Conservation (phyloP, 2,329 filamentous ascomycete genomes). For the Penicillium palitans region DNA sequence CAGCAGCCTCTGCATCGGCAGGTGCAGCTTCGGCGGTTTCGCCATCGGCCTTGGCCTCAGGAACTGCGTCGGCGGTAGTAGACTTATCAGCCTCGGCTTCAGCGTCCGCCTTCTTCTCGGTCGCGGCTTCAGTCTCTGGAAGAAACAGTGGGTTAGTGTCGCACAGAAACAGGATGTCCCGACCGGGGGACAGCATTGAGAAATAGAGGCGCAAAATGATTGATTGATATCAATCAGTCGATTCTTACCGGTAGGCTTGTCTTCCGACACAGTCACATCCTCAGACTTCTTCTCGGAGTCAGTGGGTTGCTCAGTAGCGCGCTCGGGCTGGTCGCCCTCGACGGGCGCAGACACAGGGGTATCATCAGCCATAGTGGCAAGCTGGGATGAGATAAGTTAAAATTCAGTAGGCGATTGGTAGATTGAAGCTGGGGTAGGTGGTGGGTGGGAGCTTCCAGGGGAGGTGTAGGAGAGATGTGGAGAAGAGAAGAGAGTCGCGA, state of each 20-base stretch:
- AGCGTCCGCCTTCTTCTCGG: conserved; percentile 32
- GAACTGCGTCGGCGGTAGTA: conserved; percentile 22
- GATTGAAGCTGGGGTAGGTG: conserved; percentile 16
- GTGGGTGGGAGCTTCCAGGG: conserved; percentile 24
- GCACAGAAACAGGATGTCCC: conserved; percentile 15
- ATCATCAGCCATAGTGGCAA: conserved; percentile 43
- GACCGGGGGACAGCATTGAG: background rate
- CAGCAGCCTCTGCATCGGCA: conserved; percentile 29
- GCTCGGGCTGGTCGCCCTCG: conserved; percentile 37
- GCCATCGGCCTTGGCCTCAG: conserved; percentile 31
- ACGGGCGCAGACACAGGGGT: conserved; percentile 36
- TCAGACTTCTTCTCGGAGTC: conserved; percentile 31
- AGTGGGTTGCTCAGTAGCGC: conserved; percentile 28
- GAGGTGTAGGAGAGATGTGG: conserved; percentile 25
- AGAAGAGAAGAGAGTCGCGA: conserved; percentile 32
- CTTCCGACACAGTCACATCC: conserved; percentile 20
- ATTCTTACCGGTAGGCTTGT: conserved; percentile 25
- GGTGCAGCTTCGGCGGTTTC: conserved; percentile 21
- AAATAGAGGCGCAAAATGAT: background rate
- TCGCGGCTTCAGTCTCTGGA: conserved; percentile 21
- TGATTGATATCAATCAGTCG: background rate
- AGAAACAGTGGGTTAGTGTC: conserved; percentile 21
- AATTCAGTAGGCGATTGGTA: conserved; percentile 16
- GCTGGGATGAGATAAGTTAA: conserved; percentile 14
- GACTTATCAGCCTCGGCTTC: conserved; percentile 33